Percentiles rank a stretch among this genome's conserved stretches.
Conservation (phyloP, 768 basidiomycete species). For the Lactarius hatsudake region DNA sequence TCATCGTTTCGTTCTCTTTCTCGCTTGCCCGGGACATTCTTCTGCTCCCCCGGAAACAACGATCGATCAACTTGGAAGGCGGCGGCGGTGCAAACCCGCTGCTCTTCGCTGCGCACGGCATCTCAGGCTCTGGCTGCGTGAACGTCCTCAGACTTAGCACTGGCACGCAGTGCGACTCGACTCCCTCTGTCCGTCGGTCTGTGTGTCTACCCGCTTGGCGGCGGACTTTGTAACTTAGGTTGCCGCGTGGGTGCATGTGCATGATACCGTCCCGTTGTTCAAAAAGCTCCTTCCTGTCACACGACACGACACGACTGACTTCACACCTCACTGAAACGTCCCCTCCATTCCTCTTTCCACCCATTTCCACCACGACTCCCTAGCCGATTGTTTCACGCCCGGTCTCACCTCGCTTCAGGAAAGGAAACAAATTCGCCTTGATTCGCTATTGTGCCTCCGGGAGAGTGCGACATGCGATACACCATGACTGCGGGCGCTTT, state of each 20-base stretch:
- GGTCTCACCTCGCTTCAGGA: not conserved
- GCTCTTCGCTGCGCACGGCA: not conserved
- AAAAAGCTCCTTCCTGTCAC: not conserved
- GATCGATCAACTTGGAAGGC: not conserved
- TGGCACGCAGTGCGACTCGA: no score
- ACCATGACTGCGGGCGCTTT: not conserved
- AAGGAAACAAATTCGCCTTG: not conserved
- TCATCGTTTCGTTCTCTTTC: not conserved
- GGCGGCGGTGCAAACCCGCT: not conserved
- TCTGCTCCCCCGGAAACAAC: not conserved
- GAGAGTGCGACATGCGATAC: not conserved
- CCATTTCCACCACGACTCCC: not conserved
- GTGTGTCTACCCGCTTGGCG: not conserved
- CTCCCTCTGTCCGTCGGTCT: not conserved
- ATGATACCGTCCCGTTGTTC: not conserved
- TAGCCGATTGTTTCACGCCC: not conserved
- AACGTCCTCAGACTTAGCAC: no score
- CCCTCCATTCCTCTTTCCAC: not conserved
- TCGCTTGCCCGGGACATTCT: not conserved
- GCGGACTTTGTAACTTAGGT: not conserved
- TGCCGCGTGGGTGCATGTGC: not conserved
- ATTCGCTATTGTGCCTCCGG: not conserved
- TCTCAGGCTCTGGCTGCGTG: not conserved
- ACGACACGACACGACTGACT: not conserved
- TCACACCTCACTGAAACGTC: not conserved